These are phyloP conservation scores for Cucurbita argyrosperma DNA, from an alignment of 306 rosid species.

Conservation along the genomic window DNA sequence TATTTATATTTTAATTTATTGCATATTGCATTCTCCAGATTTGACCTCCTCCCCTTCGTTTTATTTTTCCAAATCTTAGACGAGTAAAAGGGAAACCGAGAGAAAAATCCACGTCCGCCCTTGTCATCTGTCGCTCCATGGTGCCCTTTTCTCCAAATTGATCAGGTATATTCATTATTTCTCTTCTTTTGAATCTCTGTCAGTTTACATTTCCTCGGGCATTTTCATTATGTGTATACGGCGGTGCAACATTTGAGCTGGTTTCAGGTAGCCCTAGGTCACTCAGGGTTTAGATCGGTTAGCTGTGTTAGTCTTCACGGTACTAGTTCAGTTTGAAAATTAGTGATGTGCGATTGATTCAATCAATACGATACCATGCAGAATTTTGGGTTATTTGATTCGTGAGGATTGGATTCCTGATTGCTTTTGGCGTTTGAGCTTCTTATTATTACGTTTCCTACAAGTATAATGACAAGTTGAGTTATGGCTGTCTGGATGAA, in stretches of 20 bases:
- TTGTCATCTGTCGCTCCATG: neutral
- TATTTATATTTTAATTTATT: neutral
- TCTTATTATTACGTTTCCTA: neutral
- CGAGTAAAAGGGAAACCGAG: neutral
- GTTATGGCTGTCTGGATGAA: neutral
- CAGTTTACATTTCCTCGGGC: neutral
- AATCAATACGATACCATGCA: neutral
- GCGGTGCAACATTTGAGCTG: neutral
- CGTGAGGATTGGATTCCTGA: neutral
- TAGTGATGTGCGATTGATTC: neutral
- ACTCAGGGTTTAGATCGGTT: neutral
- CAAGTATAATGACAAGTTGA: neutral
- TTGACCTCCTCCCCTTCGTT: neutral
- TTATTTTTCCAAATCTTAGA: neutral
- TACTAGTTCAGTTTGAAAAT: neutral
- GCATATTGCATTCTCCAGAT: neutral
- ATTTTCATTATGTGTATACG: neutral
- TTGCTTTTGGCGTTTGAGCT: neutral
- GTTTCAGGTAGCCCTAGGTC: neutral
- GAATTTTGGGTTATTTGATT: neutral
- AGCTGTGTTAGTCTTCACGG: neutral
- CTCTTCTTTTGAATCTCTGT: neutral
- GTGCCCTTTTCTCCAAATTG: neutral
- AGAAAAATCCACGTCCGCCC: neutral
- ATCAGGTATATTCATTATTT: neutral